Conservation (phyloP, 1,284 basidiomycete species). For the Tremellales sp. region DNA sequence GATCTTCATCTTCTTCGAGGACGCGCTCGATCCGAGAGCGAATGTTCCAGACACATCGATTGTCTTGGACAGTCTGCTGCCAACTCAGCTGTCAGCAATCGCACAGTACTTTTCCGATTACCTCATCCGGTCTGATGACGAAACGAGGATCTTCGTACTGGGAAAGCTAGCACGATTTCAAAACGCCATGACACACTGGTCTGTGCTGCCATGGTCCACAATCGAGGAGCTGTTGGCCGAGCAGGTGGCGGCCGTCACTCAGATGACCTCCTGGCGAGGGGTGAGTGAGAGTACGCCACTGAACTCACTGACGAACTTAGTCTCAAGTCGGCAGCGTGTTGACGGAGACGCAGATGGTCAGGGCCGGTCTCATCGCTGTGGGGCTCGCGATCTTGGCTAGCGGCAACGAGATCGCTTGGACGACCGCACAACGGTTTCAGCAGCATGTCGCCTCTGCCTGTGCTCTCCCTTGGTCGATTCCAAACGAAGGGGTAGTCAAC, state of each 20-base stretch:
- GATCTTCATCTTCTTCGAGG: constrained; percentile 29
- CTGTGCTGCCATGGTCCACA: constrained; percentile 31
- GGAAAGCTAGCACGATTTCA: constrained; percentile 20
- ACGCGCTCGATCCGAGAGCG: constrained; percentile 18
- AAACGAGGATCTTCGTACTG: constrained; percentile 25
- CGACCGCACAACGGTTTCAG: constrained; percentile 32
- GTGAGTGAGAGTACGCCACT: constrained; percentile 8
- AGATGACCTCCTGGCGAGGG: constrained; percentile 16
- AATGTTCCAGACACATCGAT: constrained; percentile 24
- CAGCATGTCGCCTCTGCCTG: constrained; percentile 36
- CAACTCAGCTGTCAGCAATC: constrained; percentile 28
- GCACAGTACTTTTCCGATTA: constrained; percentile 36
- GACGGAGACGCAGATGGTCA: constrained; percentile 27
- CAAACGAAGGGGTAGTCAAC: constrained; percentile 16
- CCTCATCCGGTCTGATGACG: constrained; percentile 34
- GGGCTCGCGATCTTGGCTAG: constrained; percentile 37
- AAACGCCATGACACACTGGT: constrained; percentile 26
- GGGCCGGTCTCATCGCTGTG: constrained; percentile 23
- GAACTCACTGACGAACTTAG: constrained; percentile 6
- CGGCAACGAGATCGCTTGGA: constrained; percentile 29
- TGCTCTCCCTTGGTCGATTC: constrained; percentile 23
- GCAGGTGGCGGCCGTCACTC: constrained; percentile 19
- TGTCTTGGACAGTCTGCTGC: constrained; percentile 22
- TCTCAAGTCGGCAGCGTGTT: constrained; percentile 23
- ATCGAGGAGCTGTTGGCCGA: constrained; percentile 36